phyloP scores from a whole-genome alignment of 495 filamentous ascomycete species.

The Talaromyces adpressus region DNA sequence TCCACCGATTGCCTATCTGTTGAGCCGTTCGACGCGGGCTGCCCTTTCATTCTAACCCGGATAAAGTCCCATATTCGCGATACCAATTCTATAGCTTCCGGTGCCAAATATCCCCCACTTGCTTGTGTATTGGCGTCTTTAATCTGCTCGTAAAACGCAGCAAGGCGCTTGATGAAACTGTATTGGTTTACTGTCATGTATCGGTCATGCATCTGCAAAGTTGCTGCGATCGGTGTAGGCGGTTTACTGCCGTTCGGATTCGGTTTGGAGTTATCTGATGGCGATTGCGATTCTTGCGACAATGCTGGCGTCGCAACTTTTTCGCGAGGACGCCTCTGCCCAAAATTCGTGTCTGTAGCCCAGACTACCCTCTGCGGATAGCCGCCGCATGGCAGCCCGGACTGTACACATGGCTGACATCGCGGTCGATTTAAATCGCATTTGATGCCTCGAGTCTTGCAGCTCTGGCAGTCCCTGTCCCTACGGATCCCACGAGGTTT shows the following conservation, averaged over 20 bases:
- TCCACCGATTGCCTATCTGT: constrained; percentile 3
- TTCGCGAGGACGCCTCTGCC: background rate
- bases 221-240: constrained; percentile 8
- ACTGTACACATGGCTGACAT: constrained; percentile 21
- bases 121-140: constrained; percentile 10
- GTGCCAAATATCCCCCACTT: constrained; percentile 16
- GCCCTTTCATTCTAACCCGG: constrained; percentile 17
- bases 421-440: constrained; percentile 28
- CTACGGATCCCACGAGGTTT: constrained; percentile 29
- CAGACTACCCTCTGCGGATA: constrained; percentile 30
- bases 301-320: background rate
- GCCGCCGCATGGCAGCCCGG: constrained; percentile 16
- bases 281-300: constrained; percentile 7
- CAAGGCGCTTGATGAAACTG: constrained; percentile 26
- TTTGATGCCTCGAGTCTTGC: constrained; percentile 22
- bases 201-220: constrained; percentile 3
- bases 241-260: background rate
- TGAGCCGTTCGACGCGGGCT: constrained; percentile 8
- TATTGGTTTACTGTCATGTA: constrained; percentile 20
- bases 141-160: constrained; percentile 24
- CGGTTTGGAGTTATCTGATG: background rate
- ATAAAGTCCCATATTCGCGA: constrained; percentile 21
- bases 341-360: constrained; percentile 16
- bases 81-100: constrained; percentile 21
- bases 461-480: constrained; percentile 26